phyloP scores from a whole-genome alignment of 2,329 filamentous ascomycete genomes.

The Balansia obtecta region DNA sequence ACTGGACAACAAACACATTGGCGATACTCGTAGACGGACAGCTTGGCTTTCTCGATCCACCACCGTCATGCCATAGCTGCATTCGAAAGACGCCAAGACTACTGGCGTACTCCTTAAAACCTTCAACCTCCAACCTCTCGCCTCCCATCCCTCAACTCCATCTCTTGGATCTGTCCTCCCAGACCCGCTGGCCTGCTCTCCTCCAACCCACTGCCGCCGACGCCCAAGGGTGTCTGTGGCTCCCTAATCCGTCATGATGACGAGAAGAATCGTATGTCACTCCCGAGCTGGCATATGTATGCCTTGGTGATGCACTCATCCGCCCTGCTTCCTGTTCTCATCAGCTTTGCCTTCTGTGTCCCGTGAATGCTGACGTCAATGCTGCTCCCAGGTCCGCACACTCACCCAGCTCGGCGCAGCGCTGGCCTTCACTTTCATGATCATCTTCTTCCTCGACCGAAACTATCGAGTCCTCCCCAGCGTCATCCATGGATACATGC shows the following conservation, averaged over 20 bases:
- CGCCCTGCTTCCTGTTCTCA: neutral
- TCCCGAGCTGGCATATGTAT: neutral
- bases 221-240: neutral
- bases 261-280: conserved; percentile 24
- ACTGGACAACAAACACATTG: neutral
- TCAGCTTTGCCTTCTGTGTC: neutral
- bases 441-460: conserved; percentile 75
- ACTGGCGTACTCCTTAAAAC: neutral
- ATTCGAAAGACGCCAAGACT: neutral
- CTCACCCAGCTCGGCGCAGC: conserved; percentile 63
- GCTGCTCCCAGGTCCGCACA: conserved; percentile 42
- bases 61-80: conserved; percentile 2
- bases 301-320: neutral
- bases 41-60: neutral
- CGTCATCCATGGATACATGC: conserved; percentile 76
- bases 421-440: conserved; percentile 51
- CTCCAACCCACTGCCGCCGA: neutral
- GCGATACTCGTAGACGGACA: neutral
- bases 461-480: conserved; percentile 78
- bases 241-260: conserved; percentile 14
- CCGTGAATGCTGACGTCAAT: neutral
- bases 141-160: neutral
- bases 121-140: neutral
- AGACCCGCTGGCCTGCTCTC: neutral
- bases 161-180: neutral